A percentile compares a stretch with the other conserved stretches of the same genome.
These are phyloP conservation scores for Pseudogymnoascus sp. DNA, from an alignment of 2,329 filamentous ascomycete species.

Conservation along the genomic window DNA sequence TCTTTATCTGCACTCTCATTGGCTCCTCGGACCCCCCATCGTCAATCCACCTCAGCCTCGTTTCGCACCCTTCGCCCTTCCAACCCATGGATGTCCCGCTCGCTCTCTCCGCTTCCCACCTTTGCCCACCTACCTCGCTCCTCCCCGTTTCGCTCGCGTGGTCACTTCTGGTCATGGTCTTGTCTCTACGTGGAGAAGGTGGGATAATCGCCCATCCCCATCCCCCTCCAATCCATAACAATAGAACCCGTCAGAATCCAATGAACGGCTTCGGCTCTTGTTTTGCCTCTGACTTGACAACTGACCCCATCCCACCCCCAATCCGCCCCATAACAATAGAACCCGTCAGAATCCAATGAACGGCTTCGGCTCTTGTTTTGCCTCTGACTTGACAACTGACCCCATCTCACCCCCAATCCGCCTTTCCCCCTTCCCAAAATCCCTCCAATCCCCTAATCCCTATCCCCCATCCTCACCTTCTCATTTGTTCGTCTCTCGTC, in stretches of 20 bases:
- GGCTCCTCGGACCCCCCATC: background rate
- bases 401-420: conserved; percentile 7
- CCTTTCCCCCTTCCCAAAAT: conserved; percentile 3
- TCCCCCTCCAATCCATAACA: background rate
- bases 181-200: no score
- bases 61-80: background rate
- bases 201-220: background rate
- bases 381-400: background rate
- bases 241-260: background rate
- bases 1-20: background rate
- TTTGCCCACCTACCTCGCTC: background rate
- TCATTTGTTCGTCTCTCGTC: conserved; percentile 1
- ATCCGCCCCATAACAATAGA: conserved; percentile 1
- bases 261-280: background rate
- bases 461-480: conserved; percentile 11
- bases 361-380: background rate
- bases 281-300: background rate
- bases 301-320: background rate
- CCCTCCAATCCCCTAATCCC: conserved; percentile 8
- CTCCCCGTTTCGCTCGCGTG: background rate
- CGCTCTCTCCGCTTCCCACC: conserved; percentile 1
- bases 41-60: conserved; percentile 7
- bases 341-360: background rate
- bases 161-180: background rate
- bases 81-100: background rate